A percentile compares a stretch with the other conserved stretches of the same genome.
Evolutionary conservation across 106 monocot species (phyloP).

Genomic region (Apostasia ramifera): DNA sequence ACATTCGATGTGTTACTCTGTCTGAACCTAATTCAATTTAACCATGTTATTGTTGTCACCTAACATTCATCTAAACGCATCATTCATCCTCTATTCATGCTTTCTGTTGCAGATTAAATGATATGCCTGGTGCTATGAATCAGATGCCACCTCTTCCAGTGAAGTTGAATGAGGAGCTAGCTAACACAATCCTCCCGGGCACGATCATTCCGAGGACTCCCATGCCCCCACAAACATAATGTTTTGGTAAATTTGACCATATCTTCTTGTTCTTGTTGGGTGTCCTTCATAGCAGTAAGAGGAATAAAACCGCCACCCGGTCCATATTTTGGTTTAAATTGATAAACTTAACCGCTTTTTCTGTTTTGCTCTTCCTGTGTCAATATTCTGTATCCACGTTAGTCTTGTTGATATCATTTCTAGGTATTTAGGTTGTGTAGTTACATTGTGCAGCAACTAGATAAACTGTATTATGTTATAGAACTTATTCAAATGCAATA

Average conservation of each 20-base stretch:
- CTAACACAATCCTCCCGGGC: constrained; percentile 64
- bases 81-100: too few species aligned
- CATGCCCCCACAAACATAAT: constrained; percentile 26
- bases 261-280: background rate
- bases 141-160: constrained; percentile 94
- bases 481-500: too few species aligned
- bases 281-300: background rate
- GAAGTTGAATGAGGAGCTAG: constrained; percentile 84
- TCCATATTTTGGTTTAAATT: background rate
- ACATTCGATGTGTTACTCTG: too few species aligned
- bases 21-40: too few species aligned
- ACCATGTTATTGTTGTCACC: too few species aligned
- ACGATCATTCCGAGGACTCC: constrained; percentile 48
- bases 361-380: background rate
- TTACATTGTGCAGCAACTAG: background rate
- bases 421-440: background rate
- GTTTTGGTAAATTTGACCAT: background rate
- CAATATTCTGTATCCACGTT: background rate
- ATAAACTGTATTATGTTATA: too few species aligned
- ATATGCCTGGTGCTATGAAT: constrained; percentile 72
- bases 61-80: too few species aligned
- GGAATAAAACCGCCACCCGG: background rate
- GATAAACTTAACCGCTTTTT: background rate
- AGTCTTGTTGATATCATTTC: constrained; percentile 8
- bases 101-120: constrained; percentile 48